Percentiles rank a stretch among this genome's conserved stretches.
Evolutionary conservation across 371 early-diverging fungal genomes (phyloP).

Genomic region (Lichtheimia ramosa): DNA sequence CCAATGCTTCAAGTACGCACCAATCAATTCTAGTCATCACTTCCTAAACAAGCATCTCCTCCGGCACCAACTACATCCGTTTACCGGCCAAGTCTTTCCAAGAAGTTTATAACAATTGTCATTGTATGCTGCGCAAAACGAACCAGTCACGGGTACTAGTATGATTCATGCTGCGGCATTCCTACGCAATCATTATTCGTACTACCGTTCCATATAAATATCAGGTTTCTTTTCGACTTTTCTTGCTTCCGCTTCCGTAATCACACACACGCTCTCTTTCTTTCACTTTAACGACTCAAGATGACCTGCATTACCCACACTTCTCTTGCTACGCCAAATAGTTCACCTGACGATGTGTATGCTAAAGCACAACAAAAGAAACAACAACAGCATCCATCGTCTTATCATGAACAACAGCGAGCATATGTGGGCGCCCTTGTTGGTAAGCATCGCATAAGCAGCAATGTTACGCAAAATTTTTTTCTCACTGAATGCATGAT

Average conservation of each 20-base stretch:
- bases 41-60: conserved; percentile 13
- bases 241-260: conserved; percentile 20
- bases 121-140: conserved; percentile 11
- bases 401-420: conserved; percentile 23
- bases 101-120: not conserved
- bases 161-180: conserved; percentile 10
- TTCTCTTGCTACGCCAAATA: not conserved
- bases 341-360: not conserved
- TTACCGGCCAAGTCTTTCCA: not conserved
- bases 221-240: conserved; percentile 11
- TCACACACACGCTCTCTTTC: not conserved
- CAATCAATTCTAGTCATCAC: not conserved
- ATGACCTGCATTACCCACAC: conserved; percentile 14
- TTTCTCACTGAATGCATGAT: not conserved
- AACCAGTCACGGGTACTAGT: conserved; percentile 9
- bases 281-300: conserved; percentile 1
- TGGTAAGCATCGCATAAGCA: conserved; percentile 30
- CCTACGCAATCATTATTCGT: conserved; percentile 32
- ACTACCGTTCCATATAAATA: conserved; percentile 29
- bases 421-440: conserved; percentile 47
- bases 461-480: conserved; percentile 6
- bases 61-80: conserved; percentile 4
- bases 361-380: conserved; percentile 3
- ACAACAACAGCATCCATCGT: conserved; percentile 8
- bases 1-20: not conserved